These are phyloP conservation scores for Grigorovia transvaalensis DNA, from an alignment of 805 yeast genomes.

Conservation along the genomic window DNA sequence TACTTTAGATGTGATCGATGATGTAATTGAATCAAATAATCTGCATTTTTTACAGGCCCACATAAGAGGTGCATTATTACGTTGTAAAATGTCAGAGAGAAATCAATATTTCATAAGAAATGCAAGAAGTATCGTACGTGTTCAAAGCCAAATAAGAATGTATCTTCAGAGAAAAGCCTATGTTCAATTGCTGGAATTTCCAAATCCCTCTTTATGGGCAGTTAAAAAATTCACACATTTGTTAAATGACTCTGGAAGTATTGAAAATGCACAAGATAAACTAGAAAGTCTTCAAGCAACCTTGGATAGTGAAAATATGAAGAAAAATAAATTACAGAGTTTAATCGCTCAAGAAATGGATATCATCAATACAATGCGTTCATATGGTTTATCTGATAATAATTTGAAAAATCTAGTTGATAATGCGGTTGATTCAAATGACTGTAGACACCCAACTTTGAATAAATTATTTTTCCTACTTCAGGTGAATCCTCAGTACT, in stretches of 20 bases:
- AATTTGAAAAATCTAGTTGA: background rate
- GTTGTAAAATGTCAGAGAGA: constrained; percentile 29
- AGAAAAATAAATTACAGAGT: constrained; percentile 61
- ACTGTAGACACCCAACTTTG: constrained; percentile 30
- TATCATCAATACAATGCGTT: constrained; percentile 66
- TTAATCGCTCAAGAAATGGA: constrained; percentile 68
- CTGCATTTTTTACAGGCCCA: constrained; percentile 41
- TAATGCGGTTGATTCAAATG: background rate
- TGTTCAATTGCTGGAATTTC: constrained; percentile 53
- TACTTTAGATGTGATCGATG: constrained; percentile 41
- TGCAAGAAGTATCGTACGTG: constrained; percentile 47
- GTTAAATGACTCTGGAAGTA: constrained; percentile 60
- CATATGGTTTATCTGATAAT: constrained; percentile 42
- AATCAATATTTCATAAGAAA: constrained; percentile 44
- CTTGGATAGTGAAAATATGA: constrained; percentile 58
- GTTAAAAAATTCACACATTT: constrained; percentile 69
- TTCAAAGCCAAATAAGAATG: constrained; percentile 69
- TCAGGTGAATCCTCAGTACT: constrained; percentile 73
- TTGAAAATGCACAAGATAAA: constrained; percentile 63
- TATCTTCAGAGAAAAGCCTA: constrained; percentile 63
- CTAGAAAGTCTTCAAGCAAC: constrained; percentile 57
- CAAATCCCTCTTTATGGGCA: constrained; percentile 69
- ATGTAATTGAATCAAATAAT: constrained; percentile 40
- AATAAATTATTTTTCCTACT: constrained; percentile 72
- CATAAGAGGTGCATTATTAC: constrained; percentile 37